Evolutionary conservation across 495 filamentous ascomycete species (phyloP).

Genomic region (Physcia stellaris): DNA sequence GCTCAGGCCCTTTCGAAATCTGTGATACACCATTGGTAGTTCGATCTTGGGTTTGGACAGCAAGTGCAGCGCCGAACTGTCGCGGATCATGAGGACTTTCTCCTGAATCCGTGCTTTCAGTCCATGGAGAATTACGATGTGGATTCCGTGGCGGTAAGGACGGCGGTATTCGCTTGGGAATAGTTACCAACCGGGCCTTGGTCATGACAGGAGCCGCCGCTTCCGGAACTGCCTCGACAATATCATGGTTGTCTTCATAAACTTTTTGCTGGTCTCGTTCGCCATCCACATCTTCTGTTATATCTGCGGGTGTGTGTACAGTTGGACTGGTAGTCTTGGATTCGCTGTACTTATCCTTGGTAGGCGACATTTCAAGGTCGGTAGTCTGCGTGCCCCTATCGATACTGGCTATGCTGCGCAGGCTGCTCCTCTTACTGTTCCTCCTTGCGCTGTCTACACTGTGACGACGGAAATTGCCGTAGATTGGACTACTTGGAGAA

Average conservation of each 20-base stretch:
- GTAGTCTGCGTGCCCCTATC: slow-evolving; percentile 47
- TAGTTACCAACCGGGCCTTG: slow-evolving; percentile 53
- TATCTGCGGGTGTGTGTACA: slow-evolving; percentile 25
- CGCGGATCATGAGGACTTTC: slow-evolving; percentile 7
- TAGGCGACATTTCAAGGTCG: slow-evolving; percentile 35
- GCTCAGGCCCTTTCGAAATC: not conserved
- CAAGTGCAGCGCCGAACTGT: slow-evolving; percentile 9
- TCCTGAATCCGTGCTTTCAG: slow-evolving; percentile 7
- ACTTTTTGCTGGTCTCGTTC: slow-evolving; percentile 11
- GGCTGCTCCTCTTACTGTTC: slow-evolving; percentile 51
- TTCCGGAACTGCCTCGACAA: slow-evolving; percentile 34
- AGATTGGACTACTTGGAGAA: slow-evolving; percentile 64
- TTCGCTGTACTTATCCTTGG: slow-evolving; percentile 23
- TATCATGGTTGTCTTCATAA: slow-evolving; percentile 15
- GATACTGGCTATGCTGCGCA: slow-evolving; percentile 41
- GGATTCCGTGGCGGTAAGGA: slow-evolving; percentile 51
- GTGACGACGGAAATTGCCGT: slow-evolving; percentile 39
- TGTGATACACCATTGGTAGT: slow-evolving; percentile 10
- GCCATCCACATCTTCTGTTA: slow-evolving; percentile 22
- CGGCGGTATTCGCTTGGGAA: slow-evolving; percentile 56
- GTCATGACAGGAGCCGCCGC: slow-evolving; percentile 37
- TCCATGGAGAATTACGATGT: slow-evolving; percentile 16
- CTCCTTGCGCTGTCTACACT: slow-evolving; percentile 44
- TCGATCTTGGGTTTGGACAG: slow-evolving; percentile 15
- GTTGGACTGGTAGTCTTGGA: slow-evolving; percentile 16